These are phyloP conservation scores for Penicillium frequentans DNA, from an alignment of 2,329 filamentous ascomycete species.

Conservation along the genomic window DNA sequence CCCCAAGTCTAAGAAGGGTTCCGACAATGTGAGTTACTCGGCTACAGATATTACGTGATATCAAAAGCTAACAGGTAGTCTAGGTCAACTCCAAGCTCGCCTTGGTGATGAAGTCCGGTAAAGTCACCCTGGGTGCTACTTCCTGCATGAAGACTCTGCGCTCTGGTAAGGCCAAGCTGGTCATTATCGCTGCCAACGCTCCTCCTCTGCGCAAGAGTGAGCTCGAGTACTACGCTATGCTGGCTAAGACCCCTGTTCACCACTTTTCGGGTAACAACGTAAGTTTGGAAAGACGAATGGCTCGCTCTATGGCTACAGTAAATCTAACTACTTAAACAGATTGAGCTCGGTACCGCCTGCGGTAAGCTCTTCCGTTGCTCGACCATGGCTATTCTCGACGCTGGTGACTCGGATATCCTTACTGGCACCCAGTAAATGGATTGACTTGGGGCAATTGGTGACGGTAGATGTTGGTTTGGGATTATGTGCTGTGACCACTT, in stretches of 20 bases:
- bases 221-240: constrained; percentile 91
- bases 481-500: constrained; percentile 8
- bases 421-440: constrained; percentile 37
- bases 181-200: constrained; percentile 94
- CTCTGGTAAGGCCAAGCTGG: constrained; percentile 96
- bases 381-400: constrained; percentile 95
- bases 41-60: background rate
- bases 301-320: background rate
- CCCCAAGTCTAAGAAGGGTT: constrained; percentile 72
- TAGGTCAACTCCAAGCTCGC: constrained; percentile 67
- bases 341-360: constrained; percentile 96
- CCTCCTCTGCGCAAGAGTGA: constrained; percentile 96
- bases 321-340: constrained; percentile 55
- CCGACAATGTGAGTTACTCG: constrained; percentile 57
- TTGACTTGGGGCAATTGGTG: constrained; percentile 1
- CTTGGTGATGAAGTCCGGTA: constrained; percentile 63
- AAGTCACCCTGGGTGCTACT: constrained; percentile 85
- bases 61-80: constrained; percentile 3
- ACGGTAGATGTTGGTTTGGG: constrained; percentile 3
- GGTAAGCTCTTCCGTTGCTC: constrained; percentile 99
- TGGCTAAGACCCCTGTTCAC: constrained; percentile 92
- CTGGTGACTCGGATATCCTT: constrained; percentile 97
- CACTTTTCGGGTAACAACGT: constrained; percentile 99
- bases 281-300: constrained; percentile 54
- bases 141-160: constrained; percentile 85